Base-by-base conservation (phyloP, 495 filamentous ascomycete species). In the Daldinia caldariorum region DNA sequence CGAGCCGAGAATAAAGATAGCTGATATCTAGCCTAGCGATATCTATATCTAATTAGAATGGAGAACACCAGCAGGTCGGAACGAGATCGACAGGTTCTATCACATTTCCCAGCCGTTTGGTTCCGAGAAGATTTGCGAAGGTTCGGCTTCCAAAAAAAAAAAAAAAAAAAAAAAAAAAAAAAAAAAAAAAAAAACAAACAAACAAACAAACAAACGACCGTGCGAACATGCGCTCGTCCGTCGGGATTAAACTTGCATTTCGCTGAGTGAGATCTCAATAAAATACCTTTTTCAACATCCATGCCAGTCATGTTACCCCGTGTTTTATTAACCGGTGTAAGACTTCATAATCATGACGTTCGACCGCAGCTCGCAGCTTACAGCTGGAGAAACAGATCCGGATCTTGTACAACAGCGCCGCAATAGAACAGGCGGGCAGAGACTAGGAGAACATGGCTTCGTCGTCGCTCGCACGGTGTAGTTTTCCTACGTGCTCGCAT, bases 81-180 rank as follows among this genome's bases (percentile, higher is more conserved):
- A 55, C 34, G 49, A 43, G 32, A 45, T 47, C 51, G 34, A 43
- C 4, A 63, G 22, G 12, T 16, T 53, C 35, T 26, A 38, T 63
- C 54, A 22, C 37, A 43, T 13, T 29, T 59, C 54, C 66, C 59
- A 61, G 58, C 18, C 37, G n/a, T n/a, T 14, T 57, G 45, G 58
- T 59, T 31, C 60, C 66, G 60, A 60, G 29, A 45, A 49, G 35
- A 26, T 18, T 60, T 38, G 16, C 32, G 54, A 57, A 38, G 37
- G 10, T 14, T 58, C 47, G 43, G 18, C 16, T 22, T 39, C 60
- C 50, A 50, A 50, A 31, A 14, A 26, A 31, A 18, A n/a, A n/a
- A n/a, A n/a, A n/a, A n/a, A n/a, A n/a, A n/a, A n/a, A n/a, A n/a
- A n/a, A n/a, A n/a, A n/a, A n/a, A n/a, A n/a, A n/a, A n/a, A n/a